Conservation (phyloP, 176 grass and related monocot species). For the Hordeum vulgare region DNA sequence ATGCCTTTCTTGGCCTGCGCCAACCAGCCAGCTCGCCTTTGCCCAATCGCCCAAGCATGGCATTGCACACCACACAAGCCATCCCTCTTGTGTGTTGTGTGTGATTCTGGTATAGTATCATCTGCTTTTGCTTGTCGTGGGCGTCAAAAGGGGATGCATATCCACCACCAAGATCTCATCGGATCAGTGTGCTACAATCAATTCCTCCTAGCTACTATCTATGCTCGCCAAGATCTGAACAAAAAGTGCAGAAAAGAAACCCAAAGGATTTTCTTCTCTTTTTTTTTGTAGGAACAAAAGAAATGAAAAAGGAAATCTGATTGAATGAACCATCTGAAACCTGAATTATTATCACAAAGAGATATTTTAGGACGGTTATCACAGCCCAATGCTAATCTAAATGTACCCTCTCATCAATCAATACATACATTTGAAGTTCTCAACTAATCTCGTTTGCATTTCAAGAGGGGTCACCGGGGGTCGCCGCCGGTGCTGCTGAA, state of each 20-base stretch:
- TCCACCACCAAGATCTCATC: background rate
- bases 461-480: constrained; percentile 18
- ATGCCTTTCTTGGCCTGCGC: constrained; percentile 29
- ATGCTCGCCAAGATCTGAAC: background rate
- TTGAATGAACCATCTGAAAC: constrained; percentile 26
- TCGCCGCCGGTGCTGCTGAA: constrained; percentile 30
- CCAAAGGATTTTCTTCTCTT: too few relatives aligned
- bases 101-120: background rate
- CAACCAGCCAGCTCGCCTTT: constrained; percentile 6
- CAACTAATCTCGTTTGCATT: background rate
- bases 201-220: background rate
- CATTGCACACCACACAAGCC: constrained; percentile 27
- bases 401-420: constrained; percentile 36
- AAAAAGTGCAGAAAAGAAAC: background rate
- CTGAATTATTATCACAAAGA: constrained; percentile 15
- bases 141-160: background rate
- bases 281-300: too few relatives aligned
- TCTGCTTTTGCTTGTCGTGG: background rate
- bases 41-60: constrained; percentile 21
- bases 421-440: constrained; percentile 46
- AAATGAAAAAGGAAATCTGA: background rate
- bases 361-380: background rate
- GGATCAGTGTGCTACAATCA: background rate
- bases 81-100: background rate
- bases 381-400: constrained; percentile 40